Conservation (phyloP, 2,329 filamentous ascomycete species). For the Paraphoma sp. region DNA sequence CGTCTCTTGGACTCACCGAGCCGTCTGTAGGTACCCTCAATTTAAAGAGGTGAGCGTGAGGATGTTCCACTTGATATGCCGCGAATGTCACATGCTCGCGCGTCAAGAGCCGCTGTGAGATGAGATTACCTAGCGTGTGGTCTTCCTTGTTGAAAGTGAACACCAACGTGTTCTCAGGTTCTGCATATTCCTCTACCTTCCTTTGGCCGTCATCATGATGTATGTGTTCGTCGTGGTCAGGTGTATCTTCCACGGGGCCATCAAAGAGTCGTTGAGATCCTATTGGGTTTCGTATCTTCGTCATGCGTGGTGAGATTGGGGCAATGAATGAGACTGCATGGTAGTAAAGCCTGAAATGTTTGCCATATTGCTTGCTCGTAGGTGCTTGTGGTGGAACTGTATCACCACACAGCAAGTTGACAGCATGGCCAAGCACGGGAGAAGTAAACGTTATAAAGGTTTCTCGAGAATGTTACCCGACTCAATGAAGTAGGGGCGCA, state of each 20-base stretch:
- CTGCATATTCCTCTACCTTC: constrained; percentile 86
- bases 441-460: neutral
- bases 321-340: neutral
- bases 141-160: constrained; percentile 97
- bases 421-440: neutral
- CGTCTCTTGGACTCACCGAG: constrained; percentile 82
- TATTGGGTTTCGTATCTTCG: neutral
- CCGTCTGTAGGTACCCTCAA: constrained; percentile 93
- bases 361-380: neutral
- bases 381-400: neutral
- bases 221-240: constrained; percentile 68
- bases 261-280: neutral
- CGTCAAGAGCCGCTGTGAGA: constrained; percentile 83
- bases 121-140: constrained; percentile 90
- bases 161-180: constrained; percentile 76
- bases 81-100: constrained; percentile 85
- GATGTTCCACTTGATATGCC: constrained; percentile 76
- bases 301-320: neutral
- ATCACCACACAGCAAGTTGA: neutral
- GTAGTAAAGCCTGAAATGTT: neutral
- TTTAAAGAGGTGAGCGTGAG: constrained; percentile 55
- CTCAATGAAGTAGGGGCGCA: no score
- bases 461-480: neutral
- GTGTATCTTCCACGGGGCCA: neutral
- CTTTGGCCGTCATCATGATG: constrained; percentile 86